Evolutionary conservation across 2,329 filamentous ascomycete genomes (phyloP).

Genomic region (Epichloe glyceriae): DNA sequence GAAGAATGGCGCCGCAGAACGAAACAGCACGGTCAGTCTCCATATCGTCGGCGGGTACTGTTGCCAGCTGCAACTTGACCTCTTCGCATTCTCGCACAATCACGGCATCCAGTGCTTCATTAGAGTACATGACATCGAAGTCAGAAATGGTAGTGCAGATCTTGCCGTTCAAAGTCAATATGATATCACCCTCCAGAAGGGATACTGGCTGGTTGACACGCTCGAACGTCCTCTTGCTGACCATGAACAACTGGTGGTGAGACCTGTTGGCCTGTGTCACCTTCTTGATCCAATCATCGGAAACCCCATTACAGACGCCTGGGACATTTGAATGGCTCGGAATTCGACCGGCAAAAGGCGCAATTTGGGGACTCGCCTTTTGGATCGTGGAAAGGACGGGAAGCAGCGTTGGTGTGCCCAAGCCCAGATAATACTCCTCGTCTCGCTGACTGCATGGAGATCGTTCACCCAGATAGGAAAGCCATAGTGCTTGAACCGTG

Average conservation of each 20-base stretch:
- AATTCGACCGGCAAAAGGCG: constrained; percentile 91
- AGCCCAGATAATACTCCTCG: constrained; percentile 89
- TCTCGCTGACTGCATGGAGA: constrained; percentile 68
- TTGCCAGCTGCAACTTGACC: constrained; percentile 63
- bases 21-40: constrained; percentile 87
- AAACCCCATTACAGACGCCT: constrained; percentile 96
- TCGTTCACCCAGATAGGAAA: constrained; percentile 91
- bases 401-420: constrained; percentile 76
- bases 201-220: constrained; percentile 36
- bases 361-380: constrained; percentile 61
- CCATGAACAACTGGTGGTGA: constrained; percentile 96
- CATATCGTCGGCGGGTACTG: constrained; percentile 76
- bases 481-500: constrained; percentile 87
- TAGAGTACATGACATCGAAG: constrained; percentile 91
- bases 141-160: constrained; percentile 89
- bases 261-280: constrained; percentile 81
- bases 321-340: constrained; percentile 90
- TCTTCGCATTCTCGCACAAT: constrained; percentile 79
- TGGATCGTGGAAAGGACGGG: constrained; percentile 84
- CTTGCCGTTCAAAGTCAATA: constrained; percentile 80
- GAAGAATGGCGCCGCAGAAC: constrained; percentile 89
- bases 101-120: constrained; percentile 68
- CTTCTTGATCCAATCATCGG: constrained; percentile 87
- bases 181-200: constrained; percentile 80
- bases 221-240: constrained; percentile 73